Evolutionary conservation across 768 basidiomycete genomes (phyloP).

Genomic region (Suillus brevipes): DNA sequence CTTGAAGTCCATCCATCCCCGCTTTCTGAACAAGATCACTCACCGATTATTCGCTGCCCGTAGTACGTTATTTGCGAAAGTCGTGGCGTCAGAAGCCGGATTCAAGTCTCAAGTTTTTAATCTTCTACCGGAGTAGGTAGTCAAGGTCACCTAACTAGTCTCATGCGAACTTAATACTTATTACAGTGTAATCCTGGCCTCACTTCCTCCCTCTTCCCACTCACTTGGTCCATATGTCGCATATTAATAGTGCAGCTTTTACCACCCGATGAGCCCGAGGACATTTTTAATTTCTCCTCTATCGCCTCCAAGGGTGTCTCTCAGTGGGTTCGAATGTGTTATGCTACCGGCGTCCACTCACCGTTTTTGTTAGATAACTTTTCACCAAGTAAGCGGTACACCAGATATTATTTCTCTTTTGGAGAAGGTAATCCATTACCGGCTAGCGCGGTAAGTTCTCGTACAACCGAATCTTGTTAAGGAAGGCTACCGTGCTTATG

Average conservation of each 20-base stretch:
- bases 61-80: constrained; percentile 7
- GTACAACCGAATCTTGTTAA: neutral
- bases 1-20: constrained; percentile 4
- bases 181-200: neutral
- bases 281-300: neutral
- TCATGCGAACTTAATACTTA: constrained; percentile 4
- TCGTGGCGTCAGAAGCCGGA: constrained; percentile 1
- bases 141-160: neutral
- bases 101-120: neutral
- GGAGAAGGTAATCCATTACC: neutral
- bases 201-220: constrained; percentile 1
- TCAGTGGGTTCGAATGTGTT: neutral
- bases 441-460: neutral
- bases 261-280: neutral
- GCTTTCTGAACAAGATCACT: neutral
- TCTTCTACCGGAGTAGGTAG: constrained; percentile 4
- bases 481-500: neutral
- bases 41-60: neutral
- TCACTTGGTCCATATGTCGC: neutral
- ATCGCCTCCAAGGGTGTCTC: neutral
- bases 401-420: neutral
- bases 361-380: neutral
- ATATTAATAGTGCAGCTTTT: neutral
- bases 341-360: constrained; percentile 1
- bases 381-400: neutral